Evolutionary conservation across 768 basidiomycete species (phyloP), one percentile per base, ranked within the genome.

Genomic region (Amyloporia xantha): DNA sequence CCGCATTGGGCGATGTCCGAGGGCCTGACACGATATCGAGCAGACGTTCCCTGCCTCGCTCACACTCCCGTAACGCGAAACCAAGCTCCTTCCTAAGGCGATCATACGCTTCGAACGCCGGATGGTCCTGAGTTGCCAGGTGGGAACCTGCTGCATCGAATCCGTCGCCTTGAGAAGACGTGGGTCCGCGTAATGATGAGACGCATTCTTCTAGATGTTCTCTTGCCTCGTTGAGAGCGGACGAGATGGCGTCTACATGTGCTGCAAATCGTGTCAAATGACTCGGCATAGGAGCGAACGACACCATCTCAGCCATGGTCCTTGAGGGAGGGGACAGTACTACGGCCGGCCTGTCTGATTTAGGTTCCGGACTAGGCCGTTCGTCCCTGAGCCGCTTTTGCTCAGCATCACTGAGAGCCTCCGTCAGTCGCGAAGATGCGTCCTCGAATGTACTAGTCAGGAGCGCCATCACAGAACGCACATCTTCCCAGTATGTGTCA

Each of bases 401-500:
- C 57, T 86, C 84, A 2, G 71, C 66, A 17, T 80, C 76, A 15
- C 82, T 79, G 23, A 91, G 67, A 1, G 81, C 84, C 28, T 81
- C 81, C 0, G 71, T 64, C 4, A 92, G 71, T 23, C 82, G 67
- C 6, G 79, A 68, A 1, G 82, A 73, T 2, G 84, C 76, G 54
- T 90, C 87, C 2, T 72, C 71, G 27, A 91, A 71, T 7, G 86
- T 75, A 35, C 73, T 80, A 6, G 82, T 84, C 51, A 91, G 64
- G 11, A 91, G 62, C 11, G 71, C 72, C 73, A 90, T 82, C 42
- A 92, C 79, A 23, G 82, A 79, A 12, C 84, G 75, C 24, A 87
- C 87, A 56, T 91, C 83, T 56, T 91, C 89, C 89, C 89, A 92
- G 56, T 92, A 92, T 4, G 73, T 70, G 44, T 83, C 82, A 53